Evolutionary conservation across 495 filamentous ascomycete genomes (phyloP), one percentile per base, ranked within the genome.

Genomic region (Podospora sp.): DNA sequence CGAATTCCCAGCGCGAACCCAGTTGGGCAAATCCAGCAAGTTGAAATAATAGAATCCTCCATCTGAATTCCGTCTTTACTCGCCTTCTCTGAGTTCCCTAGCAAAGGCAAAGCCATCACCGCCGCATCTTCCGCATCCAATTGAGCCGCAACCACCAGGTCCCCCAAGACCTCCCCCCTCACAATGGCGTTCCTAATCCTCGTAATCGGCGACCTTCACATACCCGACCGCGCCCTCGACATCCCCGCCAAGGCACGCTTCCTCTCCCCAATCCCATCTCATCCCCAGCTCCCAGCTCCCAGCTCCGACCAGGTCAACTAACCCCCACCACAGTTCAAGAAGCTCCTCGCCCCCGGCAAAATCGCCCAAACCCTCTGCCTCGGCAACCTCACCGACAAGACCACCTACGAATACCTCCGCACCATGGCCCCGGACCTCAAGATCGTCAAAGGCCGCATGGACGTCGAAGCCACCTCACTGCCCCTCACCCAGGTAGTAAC

Each of bases 361-460:
- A 99, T 99, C 74, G 91, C 91, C 67, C 95, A 99, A 78, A 98
- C 93, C 56, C 88, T 99, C 67, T 98, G 95, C 79, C 88, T 99
- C 11, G 95, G 95, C 65, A 99, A 99, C 82, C 87, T 98, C 49
- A 99, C 95, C 70, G 92, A 96, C 81, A 92, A 92, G 76, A 86
- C 91, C 67, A 97, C 93, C 56, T 97, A 94, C 84, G 92, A 96
- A 69, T 97, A 96, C 84, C 92, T 98, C 46, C 93, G 94, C 69
- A 85, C 87, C 73, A 88, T 98, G 75, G 89, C 94, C 7, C 92
- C 95, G 11, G 96, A 99, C 79, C 86, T 99, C 61, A 96, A 98
- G 75, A 90, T 98, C 78, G 94, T 97, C 69, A 91, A 92, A 76
- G 94, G 94, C 29, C 91, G 94, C 69, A 96, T 91, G 82, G 95